Conservation (phyloP, 1,139 yeast genomes). For the Sugiyamaella pinicola region DNA sequence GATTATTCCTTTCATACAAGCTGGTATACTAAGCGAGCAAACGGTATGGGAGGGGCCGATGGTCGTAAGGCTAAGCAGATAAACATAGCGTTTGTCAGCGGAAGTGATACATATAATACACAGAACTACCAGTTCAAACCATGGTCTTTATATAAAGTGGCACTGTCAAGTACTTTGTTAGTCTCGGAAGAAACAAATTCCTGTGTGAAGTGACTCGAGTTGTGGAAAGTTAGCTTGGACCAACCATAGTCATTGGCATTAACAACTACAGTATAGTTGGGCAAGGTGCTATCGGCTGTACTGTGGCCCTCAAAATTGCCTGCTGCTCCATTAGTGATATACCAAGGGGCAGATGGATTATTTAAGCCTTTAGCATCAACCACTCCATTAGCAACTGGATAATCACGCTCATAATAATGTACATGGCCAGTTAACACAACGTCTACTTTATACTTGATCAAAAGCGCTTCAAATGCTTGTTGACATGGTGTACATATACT, state of each 20-base stretch:
- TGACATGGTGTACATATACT: conserved; percentile 28
- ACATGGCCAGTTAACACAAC: conserved; percentile 30
- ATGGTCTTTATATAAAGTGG: conserved; percentile 30
- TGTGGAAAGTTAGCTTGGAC: conserved; percentile 31
- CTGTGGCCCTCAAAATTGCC: conserved; percentile 32
- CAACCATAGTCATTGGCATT: conserved; percentile 27
- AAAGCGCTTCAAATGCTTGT: conserved; percentile 32
- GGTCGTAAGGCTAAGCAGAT: too few relatives aligned
- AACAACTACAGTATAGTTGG: conserved; percentile 24
- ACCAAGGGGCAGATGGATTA: conserved; percentile 33
- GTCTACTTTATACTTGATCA: conserved; percentile 33
- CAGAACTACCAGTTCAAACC: conserved; percentile 18
- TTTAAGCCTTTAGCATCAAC: conserved; percentile 30
- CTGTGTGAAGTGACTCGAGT: conserved; percentile 28
- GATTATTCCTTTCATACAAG: too few relatives aligned
- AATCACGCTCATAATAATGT: conserved; percentile 29
- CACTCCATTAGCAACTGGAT: conserved; percentile 26
- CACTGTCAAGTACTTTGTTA: conserved; percentile 26
- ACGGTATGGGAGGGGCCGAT: too few relatives aligned
- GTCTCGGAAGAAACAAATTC: conserved; percentile 29
- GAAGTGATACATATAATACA: too few relatives aligned
- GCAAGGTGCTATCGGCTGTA: conserved; percentile 14
- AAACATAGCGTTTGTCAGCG: too few relatives aligned
- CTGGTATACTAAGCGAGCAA: too few relatives aligned
- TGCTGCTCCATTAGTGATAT: conserved; percentile 31